phyloP scores from a whole-genome alignment of 176 grass and related monocot species.

The Carex myosuroides region DNA sequence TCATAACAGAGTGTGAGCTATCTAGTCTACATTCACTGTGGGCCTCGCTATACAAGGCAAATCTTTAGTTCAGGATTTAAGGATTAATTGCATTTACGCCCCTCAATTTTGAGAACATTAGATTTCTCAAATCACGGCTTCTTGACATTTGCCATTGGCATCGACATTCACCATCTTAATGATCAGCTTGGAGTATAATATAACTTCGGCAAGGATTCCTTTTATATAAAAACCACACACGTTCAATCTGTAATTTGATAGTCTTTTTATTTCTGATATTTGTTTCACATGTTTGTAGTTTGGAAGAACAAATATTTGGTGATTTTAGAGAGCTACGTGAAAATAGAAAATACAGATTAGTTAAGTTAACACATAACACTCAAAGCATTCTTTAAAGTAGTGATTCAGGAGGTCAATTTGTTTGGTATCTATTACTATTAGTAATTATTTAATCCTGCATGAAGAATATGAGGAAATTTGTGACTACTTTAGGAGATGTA shows the following conservation, averaged over 20 bases:
- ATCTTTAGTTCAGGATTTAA: not conserved
- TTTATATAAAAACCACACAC: not conserved
- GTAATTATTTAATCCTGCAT: not conserved
- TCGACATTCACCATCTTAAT: not conserved
- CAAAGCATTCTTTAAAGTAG: not conserved
- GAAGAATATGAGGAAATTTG: not conserved
- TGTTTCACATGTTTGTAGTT: not conserved
- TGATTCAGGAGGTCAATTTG: not conserved
- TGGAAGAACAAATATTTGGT: not conserved
- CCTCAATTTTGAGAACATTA: not conserved
- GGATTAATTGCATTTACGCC: not conserved
- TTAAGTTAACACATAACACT: not conserved
- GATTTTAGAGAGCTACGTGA: not conserved
- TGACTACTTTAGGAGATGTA: conserved; percentile 23
- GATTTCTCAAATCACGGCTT: not conserved
- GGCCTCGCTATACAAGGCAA: not conserved
- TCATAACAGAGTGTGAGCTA: not conserved
- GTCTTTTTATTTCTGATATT: not conserved
- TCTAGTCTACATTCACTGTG: not conserved
- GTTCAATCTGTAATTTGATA: not conserved
- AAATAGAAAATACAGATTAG: not conserved
- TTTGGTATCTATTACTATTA: not conserved
- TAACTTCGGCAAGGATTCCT: not conserved
- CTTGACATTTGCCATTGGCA: not conserved
- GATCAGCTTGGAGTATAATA: not conserved